These are phyloP conservation scores for Ascosphaera apis DNA, from an alignment of 2,329 filamentous ascomycete genomes.

Conservation along the genomic window DNA sequence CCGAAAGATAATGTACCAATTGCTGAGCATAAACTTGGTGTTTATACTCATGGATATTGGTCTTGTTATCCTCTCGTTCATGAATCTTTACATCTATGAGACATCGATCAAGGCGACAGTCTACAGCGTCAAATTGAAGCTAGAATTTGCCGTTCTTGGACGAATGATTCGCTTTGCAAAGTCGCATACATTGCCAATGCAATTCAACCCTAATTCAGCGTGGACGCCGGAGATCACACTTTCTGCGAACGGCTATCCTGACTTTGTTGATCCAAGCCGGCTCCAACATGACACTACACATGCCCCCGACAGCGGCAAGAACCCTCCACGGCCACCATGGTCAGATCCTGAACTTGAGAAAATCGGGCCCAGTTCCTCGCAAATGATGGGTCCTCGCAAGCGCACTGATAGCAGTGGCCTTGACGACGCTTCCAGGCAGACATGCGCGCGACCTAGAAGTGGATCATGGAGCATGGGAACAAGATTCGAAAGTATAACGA, in stretches of 20 bases:
- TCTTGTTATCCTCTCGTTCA: slow-evolving; percentile 21
- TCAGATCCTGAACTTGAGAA: slow-evolving; percentile 1
- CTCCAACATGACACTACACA: slow-evolving; percentile 21
- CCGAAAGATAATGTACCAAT: slow-evolving; percentile 25
- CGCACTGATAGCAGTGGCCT: background rate
- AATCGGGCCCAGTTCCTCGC: background rate
- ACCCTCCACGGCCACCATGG: slow-evolving; percentile 5
- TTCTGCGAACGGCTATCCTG: slow-evolving; percentile 15
- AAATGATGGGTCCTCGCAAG: background rate
- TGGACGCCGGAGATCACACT: slow-evolving; percentile 16
- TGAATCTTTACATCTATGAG: slow-evolving; percentile 23
- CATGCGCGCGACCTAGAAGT: background rate
- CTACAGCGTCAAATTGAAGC: slow-evolving; percentile 27
- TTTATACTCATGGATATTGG: slow-evolving; percentile 25
- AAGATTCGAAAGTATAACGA: background rate
- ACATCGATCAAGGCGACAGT: slow-evolving; percentile 24
- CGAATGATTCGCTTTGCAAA: slow-evolving; percentile 21
- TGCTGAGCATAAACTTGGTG: slow-evolving; percentile 25
- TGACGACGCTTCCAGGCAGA: background rate
- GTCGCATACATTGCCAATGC: slow-evolving; percentile 9
- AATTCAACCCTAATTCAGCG: background rate
- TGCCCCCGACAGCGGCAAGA: slow-evolving; percentile 7
- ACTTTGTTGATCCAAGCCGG: slow-evolving; percentile 23
- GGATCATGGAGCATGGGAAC: background rate
- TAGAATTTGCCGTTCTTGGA: slow-evolving; percentile 26